phyloP scores from a whole-genome alignment of 139 green algal genomes.

The Coelastrella sp. region DNA sequence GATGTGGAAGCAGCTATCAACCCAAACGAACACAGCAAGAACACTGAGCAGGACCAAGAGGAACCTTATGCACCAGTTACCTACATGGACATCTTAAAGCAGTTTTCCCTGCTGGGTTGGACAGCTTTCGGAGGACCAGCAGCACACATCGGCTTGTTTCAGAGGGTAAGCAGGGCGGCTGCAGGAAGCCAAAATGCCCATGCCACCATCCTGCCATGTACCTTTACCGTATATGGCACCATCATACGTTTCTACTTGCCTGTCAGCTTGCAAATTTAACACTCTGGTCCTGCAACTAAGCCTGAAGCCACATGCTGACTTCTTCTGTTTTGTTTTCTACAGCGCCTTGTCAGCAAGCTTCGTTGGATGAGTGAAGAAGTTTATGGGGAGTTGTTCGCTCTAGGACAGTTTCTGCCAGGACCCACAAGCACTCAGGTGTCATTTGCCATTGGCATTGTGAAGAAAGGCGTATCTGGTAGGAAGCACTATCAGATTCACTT shows the following conservation, averaged over 20 bases:
- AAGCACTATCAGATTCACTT: too few relatives aligned
- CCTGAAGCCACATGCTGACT: too few relatives aligned
- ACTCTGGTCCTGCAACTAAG: too few relatives aligned
- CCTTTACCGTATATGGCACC: too few relatives aligned
- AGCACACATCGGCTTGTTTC: constrained; percentile 84
- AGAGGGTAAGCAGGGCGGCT: constrained; percentile 73
- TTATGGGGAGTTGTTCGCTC: constrained; percentile 92
- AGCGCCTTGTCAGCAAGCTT: constrained; percentile 82
- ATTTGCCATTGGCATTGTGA: constrained; percentile 85
- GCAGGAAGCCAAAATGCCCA: background rate
- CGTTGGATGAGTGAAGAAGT: constrained; percentile 81
- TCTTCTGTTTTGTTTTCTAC: too few relatives aligned
- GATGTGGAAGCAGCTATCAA: constrained; percentile 31
- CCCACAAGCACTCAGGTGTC: constrained; percentile 91
- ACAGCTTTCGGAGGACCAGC: constrained; percentile 85
- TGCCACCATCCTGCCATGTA: too few relatives aligned
- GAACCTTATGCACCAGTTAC: constrained; percentile 29
- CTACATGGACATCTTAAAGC: constrained; percentile 74
- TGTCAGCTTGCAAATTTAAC: too few relatives aligned
- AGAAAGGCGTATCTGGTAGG: constrained; percentile 80
- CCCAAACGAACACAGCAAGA: background rate
- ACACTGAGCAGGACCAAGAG: background rate
- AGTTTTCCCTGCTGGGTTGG: constrained; percentile 85
- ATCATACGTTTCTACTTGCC: too few relatives aligned
- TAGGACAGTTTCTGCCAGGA: constrained; percentile 91